Evolutionary conservation across 1,139 yeast species (phyloP).

Genomic region (Zygotorulaspora mrakii): DNA sequence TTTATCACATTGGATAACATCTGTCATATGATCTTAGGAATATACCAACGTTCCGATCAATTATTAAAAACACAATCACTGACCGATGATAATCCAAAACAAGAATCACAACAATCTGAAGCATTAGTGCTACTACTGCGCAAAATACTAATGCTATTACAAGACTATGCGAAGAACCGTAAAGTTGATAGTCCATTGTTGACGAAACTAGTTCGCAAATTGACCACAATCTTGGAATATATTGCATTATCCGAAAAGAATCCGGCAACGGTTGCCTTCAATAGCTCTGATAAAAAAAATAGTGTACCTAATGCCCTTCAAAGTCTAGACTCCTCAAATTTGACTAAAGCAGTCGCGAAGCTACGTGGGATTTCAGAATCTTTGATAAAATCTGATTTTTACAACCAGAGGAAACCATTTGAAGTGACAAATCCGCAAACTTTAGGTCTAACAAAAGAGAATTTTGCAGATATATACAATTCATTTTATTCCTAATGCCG

Average conservation of each 20-base stretch:
- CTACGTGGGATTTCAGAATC: slow-evolving; percentile 32
- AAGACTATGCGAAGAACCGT: slow-evolving; percentile 34
- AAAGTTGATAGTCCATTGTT: slow-evolving; percentile 24
- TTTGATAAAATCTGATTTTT: slow-evolving; percentile 32
- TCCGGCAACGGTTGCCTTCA: slow-evolving; percentile 9
- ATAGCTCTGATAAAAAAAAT: slow-evolving; percentile 4
- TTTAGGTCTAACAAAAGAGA: slow-evolving; percentile 25
- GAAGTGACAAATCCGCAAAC: slow-evolving; percentile 19
- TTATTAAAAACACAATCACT: slow-evolving; percentile 4
- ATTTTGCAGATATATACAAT: slow-evolving; percentile 20
- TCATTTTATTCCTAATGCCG: slow-evolving; percentile 18
- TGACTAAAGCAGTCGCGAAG: slow-evolving; percentile 22
- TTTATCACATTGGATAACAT: slow-evolving; percentile 24
- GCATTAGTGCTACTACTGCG: slow-evolving; percentile 21
- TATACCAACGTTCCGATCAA: slow-evolving; percentile 24
- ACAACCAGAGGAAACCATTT: slow-evolving; percentile 25
- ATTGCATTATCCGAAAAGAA: slow-evolving; percentile 12
- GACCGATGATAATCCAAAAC: slow-evolving; percentile 11
- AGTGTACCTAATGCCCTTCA: slow-evolving; percentile 21
- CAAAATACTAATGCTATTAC: slow-evolving; percentile 30
- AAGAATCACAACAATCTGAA: slow-evolving; percentile 19
- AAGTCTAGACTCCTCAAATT: slow-evolving; percentile 14
- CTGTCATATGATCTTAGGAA: slow-evolving; percentile 26
- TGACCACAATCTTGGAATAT: slow-evolving; percentile 23
- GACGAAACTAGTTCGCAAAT: slow-evolving; percentile 19